Evolutionary conservation across 1,284 basidiomycete species (phyloP), one percentile per base, ranked within the genome.

Genomic region (Psilocybe mexicana): DNA sequence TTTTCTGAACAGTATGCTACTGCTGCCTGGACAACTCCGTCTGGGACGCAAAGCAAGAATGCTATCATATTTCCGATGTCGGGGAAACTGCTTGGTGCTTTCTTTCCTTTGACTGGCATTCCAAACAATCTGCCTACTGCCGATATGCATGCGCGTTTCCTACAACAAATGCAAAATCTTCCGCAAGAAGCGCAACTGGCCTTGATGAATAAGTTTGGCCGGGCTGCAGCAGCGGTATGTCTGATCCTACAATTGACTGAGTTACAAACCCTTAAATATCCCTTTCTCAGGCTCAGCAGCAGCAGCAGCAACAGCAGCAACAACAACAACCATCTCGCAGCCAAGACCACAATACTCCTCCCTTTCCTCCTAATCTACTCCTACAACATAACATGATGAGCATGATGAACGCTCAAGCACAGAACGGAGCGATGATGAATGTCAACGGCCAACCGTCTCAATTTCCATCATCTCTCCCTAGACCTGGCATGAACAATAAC

Each of bases 71-170:
- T 87, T 63, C 72, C 81, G 18, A 62, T 70, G 7, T 64, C 64
- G 23, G 64, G 60, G 7, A 60, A 44, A 6, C 70, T 87, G 12
- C 72, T 70, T 2, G 85, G 79, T 7, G 81, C 80, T 0, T 78
- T 81, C 54, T 90, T 88, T 66, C 80, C 82, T 0, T 46, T 76
- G 0, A 79, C 74, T 0, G 85, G 85, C 2, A 72, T 90, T 26
- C 84, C 87, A 1, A n/a, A 84, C 86, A 55, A 53, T 35, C 61
- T 76, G 55, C 74, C 74, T 0, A 73, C 61, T 76, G 54, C 74
- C 74, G 0, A 73, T 72, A 60, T 53, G 66, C 10, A 36, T 58
- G 11, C 26, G 47, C 57, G n/a, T 14, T 43, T 44, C 46, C 30
- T 24, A 18, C n/a, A 43, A 35, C 25, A 12, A 33, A 18, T 53